Conservation (phyloP, 345 rosid genomes). For the Reutealis trisperma region DNA sequence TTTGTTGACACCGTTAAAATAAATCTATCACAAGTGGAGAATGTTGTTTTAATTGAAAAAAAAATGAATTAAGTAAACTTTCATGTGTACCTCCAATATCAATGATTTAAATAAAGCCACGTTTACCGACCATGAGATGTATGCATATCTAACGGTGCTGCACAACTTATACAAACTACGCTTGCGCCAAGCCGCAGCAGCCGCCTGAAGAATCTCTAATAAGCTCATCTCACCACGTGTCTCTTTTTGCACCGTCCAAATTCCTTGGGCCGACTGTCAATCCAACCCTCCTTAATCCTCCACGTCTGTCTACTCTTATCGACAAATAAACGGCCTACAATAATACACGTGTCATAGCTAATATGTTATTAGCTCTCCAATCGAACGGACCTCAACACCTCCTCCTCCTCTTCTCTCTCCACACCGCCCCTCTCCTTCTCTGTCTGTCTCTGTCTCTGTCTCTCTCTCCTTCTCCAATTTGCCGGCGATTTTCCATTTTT, state of each 20-base stretch:
- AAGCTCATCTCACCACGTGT: slow-evolving; percentile 25
- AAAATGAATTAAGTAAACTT: not conserved
- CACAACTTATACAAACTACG: slow-evolving; percentile 10
- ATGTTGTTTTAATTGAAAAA: no score
- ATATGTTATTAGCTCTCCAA: slow-evolving; percentile 48
- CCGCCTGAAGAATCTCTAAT: slow-evolving; percentile 27
- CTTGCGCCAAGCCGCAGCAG: slow-evolving; percentile 28
- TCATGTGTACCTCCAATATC: no score
- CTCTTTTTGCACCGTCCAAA: not conserved
- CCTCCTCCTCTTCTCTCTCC: not conserved
- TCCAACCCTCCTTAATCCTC: slow-evolving; percentile 27
- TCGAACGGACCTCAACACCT: slow-evolving; percentile 55
- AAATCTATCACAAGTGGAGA: no score
- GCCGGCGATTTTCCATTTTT: slow-evolving; percentile 12
- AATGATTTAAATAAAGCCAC: slow-evolving; percentile 15
- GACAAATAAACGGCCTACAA: slow-evolving; percentile 46
- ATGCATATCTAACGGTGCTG: slow-evolving; percentile 4
- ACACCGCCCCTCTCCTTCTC: not conserved
- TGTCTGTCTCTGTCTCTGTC: not conserved
- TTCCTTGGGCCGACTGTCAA: slow-evolving; percentile 13
- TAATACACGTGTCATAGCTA: slow-evolving; percentile 49
- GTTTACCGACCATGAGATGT: slow-evolving; percentile 10
- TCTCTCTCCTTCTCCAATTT: not conserved
- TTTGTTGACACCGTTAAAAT: no score
- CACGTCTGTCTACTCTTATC: slow-evolving; percentile 51